Percentiles rank a stretch among this genome's conserved stretches.
phyloP scores from a whole-genome alignment of 768 basidiomycete species.

The Lactarius psammicola region DNA sequence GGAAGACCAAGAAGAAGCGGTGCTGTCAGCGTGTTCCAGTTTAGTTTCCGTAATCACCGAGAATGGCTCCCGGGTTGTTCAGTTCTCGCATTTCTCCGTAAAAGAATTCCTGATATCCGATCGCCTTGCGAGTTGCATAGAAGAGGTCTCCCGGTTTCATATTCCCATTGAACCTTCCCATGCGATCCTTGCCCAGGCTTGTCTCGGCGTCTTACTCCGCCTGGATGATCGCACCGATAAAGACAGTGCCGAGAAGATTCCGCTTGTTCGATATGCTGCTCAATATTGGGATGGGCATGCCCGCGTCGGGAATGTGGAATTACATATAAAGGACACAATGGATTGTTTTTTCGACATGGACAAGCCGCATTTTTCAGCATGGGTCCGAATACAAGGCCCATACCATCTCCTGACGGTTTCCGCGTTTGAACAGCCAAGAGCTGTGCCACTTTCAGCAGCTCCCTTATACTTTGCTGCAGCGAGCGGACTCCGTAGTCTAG shows the following conservation, averaged over 20 bases:
- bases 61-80: too few species aligned
- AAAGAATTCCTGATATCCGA: not conserved
- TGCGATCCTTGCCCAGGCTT: not conserved
- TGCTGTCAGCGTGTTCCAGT: too few species aligned
- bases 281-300: not conserved
- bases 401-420: fast-evolving
- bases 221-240: not conserved
- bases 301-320: not conserved
- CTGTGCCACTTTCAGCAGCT: not conserved
- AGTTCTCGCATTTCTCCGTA: too few species aligned
- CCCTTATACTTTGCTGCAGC: not conserved
- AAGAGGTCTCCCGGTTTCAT: not conserved
- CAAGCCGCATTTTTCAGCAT: not conserved
- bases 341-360: not conserved
- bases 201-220: not conserved
- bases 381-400: not conserved
- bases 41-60: too few species aligned
- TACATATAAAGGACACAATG: not conserved
- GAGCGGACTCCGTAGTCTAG: not conserved
- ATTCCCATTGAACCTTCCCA: not conserved
- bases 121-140: not conserved
- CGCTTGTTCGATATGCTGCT: not conserved
- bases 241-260: not conserved
- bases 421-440: too few species aligned
- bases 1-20: not conserved